phyloP scores from a whole-genome alignment of 805 yeast genomes.

The Yamadazyma paraphyllophila region DNA sequence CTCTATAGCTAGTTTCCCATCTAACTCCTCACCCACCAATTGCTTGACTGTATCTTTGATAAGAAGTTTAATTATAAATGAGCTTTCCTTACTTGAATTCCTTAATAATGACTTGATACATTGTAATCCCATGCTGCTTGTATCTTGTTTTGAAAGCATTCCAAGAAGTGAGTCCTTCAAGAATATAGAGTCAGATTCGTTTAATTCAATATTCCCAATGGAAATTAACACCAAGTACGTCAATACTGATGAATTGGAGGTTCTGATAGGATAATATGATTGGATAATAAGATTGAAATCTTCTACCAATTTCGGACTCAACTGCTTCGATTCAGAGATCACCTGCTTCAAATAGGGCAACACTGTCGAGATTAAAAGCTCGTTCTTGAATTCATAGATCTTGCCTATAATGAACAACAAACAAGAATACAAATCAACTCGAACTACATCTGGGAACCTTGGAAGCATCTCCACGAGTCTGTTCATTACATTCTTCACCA shows the following conservation, averaged over 20 bases:
- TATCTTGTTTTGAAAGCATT: slow-evolving; percentile 20
- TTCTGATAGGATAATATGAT: slow-evolving; percentile 16
- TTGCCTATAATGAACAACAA: slow-evolving; percentile 60
- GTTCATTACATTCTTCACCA: slow-evolving; percentile 49
- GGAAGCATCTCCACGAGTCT: slow-evolving; percentile 61
- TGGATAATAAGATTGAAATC: slow-evolving; percentile 28
- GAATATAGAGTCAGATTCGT: slow-evolving; percentile 20
- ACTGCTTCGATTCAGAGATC: slow-evolving; percentile 22
- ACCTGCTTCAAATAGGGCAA: slow-evolving; percentile 42
- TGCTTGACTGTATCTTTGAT: slow-evolving; percentile 44
- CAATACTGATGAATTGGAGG: slow-evolving; percentile 25
- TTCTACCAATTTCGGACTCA: slow-evolving; percentile 20
- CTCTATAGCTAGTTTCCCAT: slow-evolving; percentile 41
- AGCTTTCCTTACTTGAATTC: slow-evolving; percentile 20
- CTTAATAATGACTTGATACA: slow-evolving; percentile 60
- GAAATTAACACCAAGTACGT: slow-evolving; percentile 37
- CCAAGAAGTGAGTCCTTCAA: slow-evolving; percentile 25
- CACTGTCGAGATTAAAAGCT: slow-evolving; percentile 45
- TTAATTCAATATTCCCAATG: slow-evolving; percentile 29
- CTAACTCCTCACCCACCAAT: slow-evolving; percentile 18
- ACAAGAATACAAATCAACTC: slow-evolving; percentile 70
- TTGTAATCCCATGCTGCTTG: slow-evolving; percentile 42
- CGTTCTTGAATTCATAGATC: slow-evolving; percentile 46
- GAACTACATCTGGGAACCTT: slow-evolving; percentile 65
- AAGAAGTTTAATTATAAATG: slow-evolving; percentile 40